Evolutionary conservation across 768 basidiomycete genomes (phyloP).

Genomic region (Pilatotrama ljubarskyi): DNA sequence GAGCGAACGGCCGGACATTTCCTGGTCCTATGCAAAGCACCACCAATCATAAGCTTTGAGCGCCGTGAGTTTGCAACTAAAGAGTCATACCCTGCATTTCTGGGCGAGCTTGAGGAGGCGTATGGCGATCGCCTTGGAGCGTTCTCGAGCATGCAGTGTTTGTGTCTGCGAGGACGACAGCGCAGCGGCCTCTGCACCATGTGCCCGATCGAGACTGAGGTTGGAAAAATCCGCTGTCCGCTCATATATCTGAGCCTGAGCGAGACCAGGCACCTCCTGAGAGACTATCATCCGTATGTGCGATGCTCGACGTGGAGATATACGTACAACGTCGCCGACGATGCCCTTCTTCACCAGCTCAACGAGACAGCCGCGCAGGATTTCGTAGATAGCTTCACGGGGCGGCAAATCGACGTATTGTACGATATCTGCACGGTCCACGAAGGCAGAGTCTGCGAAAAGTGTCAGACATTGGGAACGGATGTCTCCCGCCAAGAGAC

Average conservation of each 20-base stretch:
- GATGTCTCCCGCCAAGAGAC: slow-evolving; percentile 18
- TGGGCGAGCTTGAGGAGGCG: slow-evolving; percentile 68
- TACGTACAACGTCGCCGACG: slow-evolving; percentile 60
- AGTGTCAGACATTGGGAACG: background rate
- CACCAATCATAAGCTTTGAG: background rate
- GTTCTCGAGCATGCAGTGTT: slow-evolving; percentile 41
- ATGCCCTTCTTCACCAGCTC: slow-evolving; percentile 81
- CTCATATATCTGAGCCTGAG: slow-evolving; percentile 61
- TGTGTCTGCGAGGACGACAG: slow-evolving; percentile 5
- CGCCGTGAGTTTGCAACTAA: background rate
- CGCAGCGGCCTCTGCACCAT: background rate
- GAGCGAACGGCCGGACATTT: slow-evolving; percentile 91
- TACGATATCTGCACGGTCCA: slow-evolving; percentile 95
- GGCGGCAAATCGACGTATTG: slow-evolving; percentile 94
- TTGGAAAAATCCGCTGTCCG: slow-evolving; percentile 24
- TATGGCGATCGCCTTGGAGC: slow-evolving; percentile 54
- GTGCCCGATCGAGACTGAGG: background rate
- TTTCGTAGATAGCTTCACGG: slow-evolving; percentile 90
- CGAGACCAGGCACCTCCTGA: slow-evolving; percentile 62
- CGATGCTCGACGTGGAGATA: background rate
- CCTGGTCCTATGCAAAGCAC: slow-evolving; percentile 50
- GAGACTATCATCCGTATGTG: background rate
- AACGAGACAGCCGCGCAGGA: slow-evolving; percentile 75
- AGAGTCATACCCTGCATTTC: slow-evolving; percentile 67
- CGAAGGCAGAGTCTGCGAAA: slow-evolving; percentile 81